These are phyloP conservation scores for Xylariaceae sp. DNA, from an alignment of 2,329 filamentous ascomycete genomes.

Conservation along the genomic window DNA sequence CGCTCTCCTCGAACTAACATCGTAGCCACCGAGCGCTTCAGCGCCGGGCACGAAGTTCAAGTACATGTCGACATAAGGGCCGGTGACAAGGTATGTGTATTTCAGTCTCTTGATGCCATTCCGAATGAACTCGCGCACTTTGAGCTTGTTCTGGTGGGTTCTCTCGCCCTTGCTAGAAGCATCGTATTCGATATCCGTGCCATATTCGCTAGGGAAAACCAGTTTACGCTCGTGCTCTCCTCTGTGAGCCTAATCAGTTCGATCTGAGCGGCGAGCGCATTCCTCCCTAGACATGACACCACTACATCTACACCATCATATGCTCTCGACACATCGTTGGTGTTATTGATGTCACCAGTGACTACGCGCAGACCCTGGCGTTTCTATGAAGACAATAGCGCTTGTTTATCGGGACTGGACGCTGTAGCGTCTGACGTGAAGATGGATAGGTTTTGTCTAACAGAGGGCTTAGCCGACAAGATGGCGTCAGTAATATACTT, in stretches of 20 bases:
- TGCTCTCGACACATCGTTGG: slow-evolving; percentile 58
- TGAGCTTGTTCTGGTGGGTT: slow-evolving; percentile 68
- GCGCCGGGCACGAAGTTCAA: slow-evolving; percentile 49
- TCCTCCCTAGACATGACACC: slow-evolving; percentile 65
- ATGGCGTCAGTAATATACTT: slow-evolving; percentile 45
- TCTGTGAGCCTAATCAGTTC: slow-evolving; percentile 61
- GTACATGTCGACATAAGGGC: slow-evolving; percentile 65
- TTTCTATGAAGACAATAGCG: slow-evolving; percentile 51
- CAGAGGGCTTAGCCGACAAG: slow-evolving; percentile 41
- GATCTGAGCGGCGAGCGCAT: slow-evolving; percentile 60
- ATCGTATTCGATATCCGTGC: slow-evolving; percentile 63
- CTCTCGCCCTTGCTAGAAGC: slow-evolving; percentile 59
- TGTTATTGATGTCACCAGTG: slow-evolving; percentile 59
- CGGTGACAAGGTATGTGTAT: slow-evolving; percentile 67
- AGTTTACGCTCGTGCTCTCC: slow-evolving; percentile 53
- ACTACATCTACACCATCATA: slow-evolving; percentile 64
- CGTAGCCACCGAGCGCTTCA: slow-evolving; percentile 61
- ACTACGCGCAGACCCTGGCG: slow-evolving; percentile 59
- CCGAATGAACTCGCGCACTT: slow-evolving; percentile 62
- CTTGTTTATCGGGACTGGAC: slow-evolving; percentile 51
- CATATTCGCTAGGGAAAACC: slow-evolving; percentile 68
- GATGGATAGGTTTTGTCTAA: slow-evolving; percentile 48
- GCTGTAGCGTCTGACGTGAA: slow-evolving; percentile 62
- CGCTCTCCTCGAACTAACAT: slow-evolving; percentile 63
- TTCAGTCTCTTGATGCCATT: slow-evolving; percentile 54